Conservation (phyloP, 345 rosid genomes). For the Durio zibethinus region DNA sequence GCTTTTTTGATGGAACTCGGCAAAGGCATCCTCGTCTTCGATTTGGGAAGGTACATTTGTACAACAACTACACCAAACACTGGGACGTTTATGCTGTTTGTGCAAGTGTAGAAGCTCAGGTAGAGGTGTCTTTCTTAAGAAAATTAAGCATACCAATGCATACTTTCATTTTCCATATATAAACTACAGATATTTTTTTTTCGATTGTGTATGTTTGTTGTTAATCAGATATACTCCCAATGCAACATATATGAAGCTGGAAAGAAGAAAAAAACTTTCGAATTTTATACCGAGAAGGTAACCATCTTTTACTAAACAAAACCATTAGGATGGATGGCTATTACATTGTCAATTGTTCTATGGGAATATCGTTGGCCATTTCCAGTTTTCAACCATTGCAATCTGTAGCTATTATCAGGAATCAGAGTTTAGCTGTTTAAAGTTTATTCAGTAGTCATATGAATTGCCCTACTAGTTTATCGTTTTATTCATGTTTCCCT, state of each 20-base stretch:
- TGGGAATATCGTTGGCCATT: background rate
- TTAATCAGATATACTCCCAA: slow-evolving; percentile 69
- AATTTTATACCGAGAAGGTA: slow-evolving; percentile 81
- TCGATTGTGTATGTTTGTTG: slow-evolving; percentile 9
- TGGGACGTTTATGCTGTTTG: slow-evolving; percentile 92
- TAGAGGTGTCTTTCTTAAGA: slow-evolving; percentile 4
- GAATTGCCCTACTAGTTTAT: background rate
- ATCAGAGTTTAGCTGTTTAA: background rate
- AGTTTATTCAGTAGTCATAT: too few species aligned
- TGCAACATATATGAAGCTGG: slow-evolving; percentile 95
- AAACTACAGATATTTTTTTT: background rate
- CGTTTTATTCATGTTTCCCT: background rate
- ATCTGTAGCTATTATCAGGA: background rate
- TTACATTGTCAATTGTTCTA: background rate
- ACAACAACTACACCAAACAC: slow-evolving; percentile 82
- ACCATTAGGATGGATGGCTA: background rate
- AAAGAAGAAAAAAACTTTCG: slow-evolving; percentile 74
- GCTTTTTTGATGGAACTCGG: slow-evolving; percentile 83
- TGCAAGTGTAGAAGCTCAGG: slow-evolving; percentile 95
- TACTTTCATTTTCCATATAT: background rate
- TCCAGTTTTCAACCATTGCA: background rate
- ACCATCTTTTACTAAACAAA: slow-evolving; percentile 11
- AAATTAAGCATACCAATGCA: background rate
- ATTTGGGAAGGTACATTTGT: slow-evolving; percentile 84
- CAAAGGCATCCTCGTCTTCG: slow-evolving; percentile 91